These are phyloP conservation scores for Gossypium bickii DNA, from an alignment of 345 rosid species.

Conservation along the genomic window DNA sequence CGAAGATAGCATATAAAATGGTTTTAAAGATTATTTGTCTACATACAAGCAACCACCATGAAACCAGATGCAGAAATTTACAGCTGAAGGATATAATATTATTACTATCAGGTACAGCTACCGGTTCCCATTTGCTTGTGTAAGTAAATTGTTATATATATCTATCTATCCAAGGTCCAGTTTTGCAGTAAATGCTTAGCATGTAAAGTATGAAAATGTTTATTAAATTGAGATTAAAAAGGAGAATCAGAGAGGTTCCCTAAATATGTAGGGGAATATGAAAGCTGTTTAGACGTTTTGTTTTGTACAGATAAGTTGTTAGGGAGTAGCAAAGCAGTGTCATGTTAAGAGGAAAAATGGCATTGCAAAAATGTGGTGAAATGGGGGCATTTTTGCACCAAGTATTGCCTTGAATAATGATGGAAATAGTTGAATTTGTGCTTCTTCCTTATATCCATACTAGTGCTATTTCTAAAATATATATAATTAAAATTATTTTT, in stretches of 20 bases:
- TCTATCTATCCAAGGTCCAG: conserved; percentile 20
- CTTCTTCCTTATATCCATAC: neutral
- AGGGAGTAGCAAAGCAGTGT: conserved; percentile 20
- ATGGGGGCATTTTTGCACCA: conserved; percentile 5
- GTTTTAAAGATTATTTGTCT: neutral
- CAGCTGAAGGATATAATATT: neutral
- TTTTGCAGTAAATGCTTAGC: conserved; percentile 31
- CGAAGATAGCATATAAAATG: conserved; percentile 21
- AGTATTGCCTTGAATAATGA: conserved; percentile 15
- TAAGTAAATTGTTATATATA: conserved; percentile 11
- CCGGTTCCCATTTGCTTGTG: conserved; percentile 19
- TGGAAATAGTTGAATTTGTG: neutral
- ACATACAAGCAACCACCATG: neutral
- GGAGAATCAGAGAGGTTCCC: conserved; percentile 8
- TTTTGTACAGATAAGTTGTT: conserved; percentile 35
- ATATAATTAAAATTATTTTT: no score
- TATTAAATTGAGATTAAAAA: conserved; percentile 17
- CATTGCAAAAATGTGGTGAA: neutral
- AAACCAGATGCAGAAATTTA: neutral
- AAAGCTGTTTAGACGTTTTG: conserved; percentile 15
- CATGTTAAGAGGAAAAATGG: conserved; percentile 1
- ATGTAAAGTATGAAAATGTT: conserved; percentile 29
- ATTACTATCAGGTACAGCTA: no score
- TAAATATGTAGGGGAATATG: neutral
- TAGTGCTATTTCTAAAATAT: neutral